Evolutionary conservation across 768 basidiomycete species (phyloP), one percentile per base, ranked within the genome.

Genomic region (Leucosporidium creatinivorum): DNA sequence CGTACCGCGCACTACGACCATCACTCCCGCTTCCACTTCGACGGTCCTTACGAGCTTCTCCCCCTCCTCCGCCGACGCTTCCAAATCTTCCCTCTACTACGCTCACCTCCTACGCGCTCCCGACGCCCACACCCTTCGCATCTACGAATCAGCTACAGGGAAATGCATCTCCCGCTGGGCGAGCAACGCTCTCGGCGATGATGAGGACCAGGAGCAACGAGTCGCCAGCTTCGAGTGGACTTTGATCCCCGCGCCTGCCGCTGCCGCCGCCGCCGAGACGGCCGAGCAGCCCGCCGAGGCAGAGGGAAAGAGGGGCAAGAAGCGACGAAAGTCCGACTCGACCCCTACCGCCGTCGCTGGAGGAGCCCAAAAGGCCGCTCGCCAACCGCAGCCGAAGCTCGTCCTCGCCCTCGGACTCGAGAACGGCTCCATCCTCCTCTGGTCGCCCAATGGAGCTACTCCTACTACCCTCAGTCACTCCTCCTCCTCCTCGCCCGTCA

Each of bases 251-350:
- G 15, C 39, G 1, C 56, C 28, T 4, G 19, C 15, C 1, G 23
- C 51, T 5, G 44, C 30, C 13, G 47, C 12, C 17, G 47, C 10
- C 17, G 30, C n/a, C n/a, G 58, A 31, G 31, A 19, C 52, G 1
- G 8, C 2, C 0, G 9, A 13, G 1, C 10, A 25, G 23, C 56
- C 28, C n/a, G 36, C 44, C 30, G 39, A 18, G 33, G 66, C 48
- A 23, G 49, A 33, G 60, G 47, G 49, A 7, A 72, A 72, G 52
- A 62, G 70, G 23, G 67, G 70, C 65, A 72, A 72, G 70, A 72
- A 72, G 60, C 65, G 70, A 17, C 57, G 70, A 50, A 72, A 72
- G 67, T 59, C 56, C 18, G 70, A 72, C 44, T 66, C 67, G 30
- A 60, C 70, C 0, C 25, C 36, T 9, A 63, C 63, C 50, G 55